phyloP scores from a whole-genome alignment of 176 grass and related monocot species.

The Poa annua region DNA sequence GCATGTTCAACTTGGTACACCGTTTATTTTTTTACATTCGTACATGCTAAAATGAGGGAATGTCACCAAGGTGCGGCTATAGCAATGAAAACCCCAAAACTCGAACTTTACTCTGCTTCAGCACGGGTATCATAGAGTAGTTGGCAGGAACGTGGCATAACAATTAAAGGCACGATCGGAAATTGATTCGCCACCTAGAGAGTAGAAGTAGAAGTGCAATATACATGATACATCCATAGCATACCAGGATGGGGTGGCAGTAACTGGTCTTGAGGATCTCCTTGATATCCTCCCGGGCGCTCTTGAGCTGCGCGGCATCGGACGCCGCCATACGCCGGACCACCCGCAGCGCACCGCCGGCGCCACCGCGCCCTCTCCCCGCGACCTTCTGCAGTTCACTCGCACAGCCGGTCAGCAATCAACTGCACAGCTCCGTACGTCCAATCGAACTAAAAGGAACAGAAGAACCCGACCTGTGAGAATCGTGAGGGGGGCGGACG shows the following conservation, averaged over 20 bases:
- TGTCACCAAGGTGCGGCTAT: neutral
- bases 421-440: neutral
- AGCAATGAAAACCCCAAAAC: neutral
- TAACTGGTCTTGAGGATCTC: constrained; percentile 66
- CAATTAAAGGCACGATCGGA: neutral
- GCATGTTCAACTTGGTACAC: neutral
- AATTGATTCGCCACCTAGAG: neutral
- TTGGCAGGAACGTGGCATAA: neutral
- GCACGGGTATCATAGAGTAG: neutral
- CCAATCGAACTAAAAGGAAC: neutral
- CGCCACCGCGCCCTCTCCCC: constrained; percentile 9
- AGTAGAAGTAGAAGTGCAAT: neutral
- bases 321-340: constrained; percentile 70
- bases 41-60: neutral
- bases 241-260: constrained; percentile 91
- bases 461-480: neutral
- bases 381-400: constrained; percentile 12
- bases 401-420: neutral
- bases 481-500: neutral
- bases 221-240: neutral
- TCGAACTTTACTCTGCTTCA: neutral
- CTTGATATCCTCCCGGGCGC: constrained; percentile 86
- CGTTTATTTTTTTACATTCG: neutral
- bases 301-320: constrained; percentile 74
- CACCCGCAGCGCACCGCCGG: constrained; percentile 29